Conservation (phyloP, 768 basidiomycete species). For the Leccinellum rugosiceps region DNA sequence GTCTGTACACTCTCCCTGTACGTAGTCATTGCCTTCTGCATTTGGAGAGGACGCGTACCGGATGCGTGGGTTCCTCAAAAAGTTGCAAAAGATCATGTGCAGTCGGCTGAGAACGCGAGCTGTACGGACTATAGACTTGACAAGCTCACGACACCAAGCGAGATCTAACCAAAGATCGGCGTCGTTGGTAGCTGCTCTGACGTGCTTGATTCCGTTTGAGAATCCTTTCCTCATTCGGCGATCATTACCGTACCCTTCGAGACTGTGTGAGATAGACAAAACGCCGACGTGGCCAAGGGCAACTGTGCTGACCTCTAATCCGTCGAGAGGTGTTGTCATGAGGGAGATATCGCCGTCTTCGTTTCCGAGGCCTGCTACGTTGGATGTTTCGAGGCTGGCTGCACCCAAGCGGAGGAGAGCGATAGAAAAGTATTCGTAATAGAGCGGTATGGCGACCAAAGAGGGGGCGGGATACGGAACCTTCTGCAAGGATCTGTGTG, state of each 20-base stretch:
- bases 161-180: slow-evolving; percentile 40
- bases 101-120: slow-evolving; percentile 26
- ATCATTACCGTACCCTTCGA: slow-evolving; percentile 25
- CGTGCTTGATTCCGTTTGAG: slow-evolving; percentile 47
- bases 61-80: slow-evolving; percentile 17
- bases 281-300: slow-evolving; percentile 43
- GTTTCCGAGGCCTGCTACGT: slow-evolving; percentile 67
- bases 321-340: slow-evolving; percentile 7
- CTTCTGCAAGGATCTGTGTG: slow-evolving; percentile 64
- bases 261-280: slow-evolving; percentile 32
- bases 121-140: slow-evolving; percentile 30
- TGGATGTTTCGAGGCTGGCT: slow-evolving; percentile 73
- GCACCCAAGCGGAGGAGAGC: slow-evolving; percentile 69
- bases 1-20: slow-evolving; percentile 14
- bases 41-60: slow-evolving; percentile 2
- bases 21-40: slow-evolving; percentile 7
- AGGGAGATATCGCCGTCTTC: slow-evolving; percentile 58
- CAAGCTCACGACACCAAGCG: slow-evolving; percentile 40
- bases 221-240: slow-evolving; percentile 37
- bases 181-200: slow-evolving; percentile 35
- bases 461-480: slow-evolving; percentile 56
- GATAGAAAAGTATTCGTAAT: slow-evolving; percentile 69
- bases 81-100: slow-evolving; percentile 14
- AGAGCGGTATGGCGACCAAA: slow-evolving; percentile 45
- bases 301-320: slow-evolving; percentile 32